phyloP scores from a whole-genome alignment of 2,329 filamentous ascomycete genomes.

The Onygena corvina region DNA sequence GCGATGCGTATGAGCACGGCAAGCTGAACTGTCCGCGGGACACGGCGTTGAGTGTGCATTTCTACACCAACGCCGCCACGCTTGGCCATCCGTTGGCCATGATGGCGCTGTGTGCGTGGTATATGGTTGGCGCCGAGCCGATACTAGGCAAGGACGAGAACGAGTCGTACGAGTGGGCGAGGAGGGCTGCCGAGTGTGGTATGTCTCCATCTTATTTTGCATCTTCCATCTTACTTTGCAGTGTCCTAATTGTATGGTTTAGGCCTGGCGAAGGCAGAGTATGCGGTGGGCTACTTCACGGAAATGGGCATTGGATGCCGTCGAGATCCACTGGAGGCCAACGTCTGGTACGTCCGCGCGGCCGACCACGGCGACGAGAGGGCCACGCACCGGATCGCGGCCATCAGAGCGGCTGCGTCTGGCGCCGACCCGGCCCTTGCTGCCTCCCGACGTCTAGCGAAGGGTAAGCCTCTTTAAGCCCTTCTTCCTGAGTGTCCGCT shows the following conservation, averaged over 20 bases:
- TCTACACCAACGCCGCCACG: conserved; percentile 88
- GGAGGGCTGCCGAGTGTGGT: conserved; percentile 75
- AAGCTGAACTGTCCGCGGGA: conserved; percentile 77
- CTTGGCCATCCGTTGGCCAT: conserved; percentile 73
- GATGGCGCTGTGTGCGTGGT: conserved; percentile 99
- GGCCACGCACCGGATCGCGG: conserved; percentile 72
- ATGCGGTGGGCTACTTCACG: conserved; percentile 91
- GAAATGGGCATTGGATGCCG: conserved; percentile 97
- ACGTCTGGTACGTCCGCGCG: conserved; percentile 95
- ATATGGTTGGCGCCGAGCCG: conserved; percentile 86
- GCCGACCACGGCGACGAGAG: conserved; percentile 84
- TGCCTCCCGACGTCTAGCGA: conserved; percentile 13
- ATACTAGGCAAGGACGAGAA: conserved; percentile 89
- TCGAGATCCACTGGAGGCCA: conserved; percentile 87
- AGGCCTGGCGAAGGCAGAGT: conserved; percentile 59
- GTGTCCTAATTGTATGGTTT: conserved; percentile 10
- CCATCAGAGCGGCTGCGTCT: conserved; percentile 71
- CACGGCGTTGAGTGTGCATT: conserved; percentile 87
- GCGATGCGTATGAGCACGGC: conserved; percentile 95
- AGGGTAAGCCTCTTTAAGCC: conserved; percentile 17
- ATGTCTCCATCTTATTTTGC: conserved; percentile 26
- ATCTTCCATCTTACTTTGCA: neutral
- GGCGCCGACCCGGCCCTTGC: conserved; percentile 32
- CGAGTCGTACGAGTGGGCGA: conserved; percentile 94
- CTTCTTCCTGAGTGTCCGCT: neutral